These are phyloP conservation scores for Populus euphratica DNA, from an alignment of 345 rosid species.

Conservation along the genomic window DNA sequence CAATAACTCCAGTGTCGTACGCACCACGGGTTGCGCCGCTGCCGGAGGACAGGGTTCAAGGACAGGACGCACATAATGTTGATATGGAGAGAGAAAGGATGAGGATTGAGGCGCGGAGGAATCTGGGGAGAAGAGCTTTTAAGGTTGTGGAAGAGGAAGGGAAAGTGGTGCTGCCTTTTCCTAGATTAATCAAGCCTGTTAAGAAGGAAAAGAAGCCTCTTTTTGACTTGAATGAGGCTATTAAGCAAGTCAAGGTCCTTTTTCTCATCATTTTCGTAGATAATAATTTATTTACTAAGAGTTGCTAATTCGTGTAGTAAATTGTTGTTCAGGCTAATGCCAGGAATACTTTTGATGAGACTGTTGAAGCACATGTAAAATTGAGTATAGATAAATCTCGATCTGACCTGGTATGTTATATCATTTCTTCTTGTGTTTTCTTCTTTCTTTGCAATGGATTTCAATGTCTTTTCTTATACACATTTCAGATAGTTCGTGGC, in stretches of 20 bases:
- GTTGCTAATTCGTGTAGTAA: constrained; percentile 10
- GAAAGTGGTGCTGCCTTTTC: constrained; percentile 52
- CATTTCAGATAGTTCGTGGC: constrained; percentile 85
- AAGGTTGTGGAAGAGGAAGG: constrained; percentile 41
- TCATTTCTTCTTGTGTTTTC: neutral
- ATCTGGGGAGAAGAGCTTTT: constrained; percentile 31
- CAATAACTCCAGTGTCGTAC: constrained; percentile 65
- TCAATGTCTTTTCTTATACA: constrained; percentile 4
- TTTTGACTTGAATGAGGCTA: constrained; percentile 81
- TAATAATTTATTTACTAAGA: neutral
- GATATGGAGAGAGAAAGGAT: constrained; percentile 40
- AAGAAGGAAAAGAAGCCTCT: constrained; percentile 56
- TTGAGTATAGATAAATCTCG: constrained; percentile 71
- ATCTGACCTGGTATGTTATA: constrained; percentile 61
- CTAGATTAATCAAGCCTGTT: constrained; percentile 55
- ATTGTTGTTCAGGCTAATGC: constrained; percentile 57
- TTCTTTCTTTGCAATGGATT: neutral
- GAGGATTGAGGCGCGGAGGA: constrained; percentile 34
- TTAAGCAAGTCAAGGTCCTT: constrained; percentile 73
- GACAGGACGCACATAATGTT: constrained; percentile 12
- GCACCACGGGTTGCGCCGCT: constrained; percentile 75
- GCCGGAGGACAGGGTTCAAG: constrained; percentile 55
- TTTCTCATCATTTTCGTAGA: neutral
- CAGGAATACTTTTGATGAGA: constrained; percentile 70
- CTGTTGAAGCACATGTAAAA: constrained; percentile 83